phyloP scores from a whole-genome alignment of 495 filamentous ascomycete species.

The Evernia prunastri region DNA sequence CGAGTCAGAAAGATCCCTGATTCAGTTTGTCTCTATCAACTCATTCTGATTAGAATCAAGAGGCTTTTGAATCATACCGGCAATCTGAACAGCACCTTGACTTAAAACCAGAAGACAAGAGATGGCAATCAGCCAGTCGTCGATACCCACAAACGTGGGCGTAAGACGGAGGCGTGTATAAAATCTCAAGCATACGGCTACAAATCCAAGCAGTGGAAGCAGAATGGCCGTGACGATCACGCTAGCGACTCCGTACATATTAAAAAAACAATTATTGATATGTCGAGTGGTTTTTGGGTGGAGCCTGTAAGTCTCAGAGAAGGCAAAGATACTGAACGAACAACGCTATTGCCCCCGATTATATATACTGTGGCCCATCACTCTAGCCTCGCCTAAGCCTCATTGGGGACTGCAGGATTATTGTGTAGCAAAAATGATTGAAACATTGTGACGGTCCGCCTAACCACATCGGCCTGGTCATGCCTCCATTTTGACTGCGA shows the following conservation, averaged over 20 bases:
- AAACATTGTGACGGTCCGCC: too few relatives aligned
- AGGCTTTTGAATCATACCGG: slow-evolving; percentile 10
- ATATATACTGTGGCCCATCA: too few relatives aligned
- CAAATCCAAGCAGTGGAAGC: slow-evolving; percentile 13
- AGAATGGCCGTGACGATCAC: slow-evolving; percentile 13
- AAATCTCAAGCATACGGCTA: slow-evolving; percentile 18
- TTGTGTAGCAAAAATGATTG: too few relatives aligned
- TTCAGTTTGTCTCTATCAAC: background rate
- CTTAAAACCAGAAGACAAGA: slow-evolving; percentile 10
- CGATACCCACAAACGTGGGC: slow-evolving; percentile 11
- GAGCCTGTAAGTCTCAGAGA: too few relatives aligned
- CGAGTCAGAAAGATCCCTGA: background rate
- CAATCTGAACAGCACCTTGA: slow-evolving; percentile 8
- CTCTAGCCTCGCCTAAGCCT: too few relatives aligned
- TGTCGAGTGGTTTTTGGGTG: too few relatives aligned
- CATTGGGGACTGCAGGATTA: too few relatives aligned
- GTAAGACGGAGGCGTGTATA: slow-evolving; percentile 10
- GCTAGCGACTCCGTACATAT: slow-evolving; percentile 10
- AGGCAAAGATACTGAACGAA: too few relatives aligned
- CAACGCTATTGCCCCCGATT: too few relatives aligned
- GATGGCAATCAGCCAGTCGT: slow-evolving; percentile 19
- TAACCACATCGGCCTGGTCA: too few relatives aligned
- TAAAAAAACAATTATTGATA: background rate
- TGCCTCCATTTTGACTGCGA: too few relatives aligned
- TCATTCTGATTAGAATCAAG: background rate